Base-by-base conservation (phyloP, 1,139 yeast genomes). In the Waltiozyma sp. region DNA sequence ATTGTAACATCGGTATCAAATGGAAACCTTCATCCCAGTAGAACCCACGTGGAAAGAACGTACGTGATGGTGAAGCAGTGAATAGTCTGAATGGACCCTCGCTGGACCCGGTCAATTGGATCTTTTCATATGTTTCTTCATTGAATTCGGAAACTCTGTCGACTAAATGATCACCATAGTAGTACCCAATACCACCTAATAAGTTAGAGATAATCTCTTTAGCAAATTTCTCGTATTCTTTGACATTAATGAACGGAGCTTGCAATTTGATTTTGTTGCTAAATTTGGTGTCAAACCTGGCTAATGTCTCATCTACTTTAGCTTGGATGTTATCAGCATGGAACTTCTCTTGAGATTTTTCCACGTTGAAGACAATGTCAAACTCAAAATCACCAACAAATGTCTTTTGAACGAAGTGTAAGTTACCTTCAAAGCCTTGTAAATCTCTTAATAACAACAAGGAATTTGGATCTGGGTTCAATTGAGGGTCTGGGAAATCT, bases 21-120 rank as follows among this genome's bases (percentile, higher is more conserved):
- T 91, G 96, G 63, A 91, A 91, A 0, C 99, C 99, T 64, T 93
- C 98, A 62, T 93, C 99, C 99, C 99, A 91, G 57, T 86, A 86
- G 57, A 91, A 91, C 0, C 99, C 99, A 49, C 98, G 72, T 9
- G 98, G 97, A 63, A 91, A 91, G 56, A 86, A 86, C 0, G 96
- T 88, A 45, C 98, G 72, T 40, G 96, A 86, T 2, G 98, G 98
- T 28, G 88, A 94, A 38, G 87, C 69, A 0, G 94, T 76, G 54
- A 88, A 85, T 35, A 93, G 63, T 50, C 81, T 86, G 50, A 66
- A 61, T 1, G 89, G 88, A 0, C 86, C 87, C 55, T 82, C 91
- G 4, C 63, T 58, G 21, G 58, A 49, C 0, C 88, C 57, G 34
- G 60, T 62, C 19, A 82, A 68, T 19, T 72, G 65, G 23, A 73